Conservation (phyloP, 345 rosid species). For the Aurinia saxatilis region DNA sequence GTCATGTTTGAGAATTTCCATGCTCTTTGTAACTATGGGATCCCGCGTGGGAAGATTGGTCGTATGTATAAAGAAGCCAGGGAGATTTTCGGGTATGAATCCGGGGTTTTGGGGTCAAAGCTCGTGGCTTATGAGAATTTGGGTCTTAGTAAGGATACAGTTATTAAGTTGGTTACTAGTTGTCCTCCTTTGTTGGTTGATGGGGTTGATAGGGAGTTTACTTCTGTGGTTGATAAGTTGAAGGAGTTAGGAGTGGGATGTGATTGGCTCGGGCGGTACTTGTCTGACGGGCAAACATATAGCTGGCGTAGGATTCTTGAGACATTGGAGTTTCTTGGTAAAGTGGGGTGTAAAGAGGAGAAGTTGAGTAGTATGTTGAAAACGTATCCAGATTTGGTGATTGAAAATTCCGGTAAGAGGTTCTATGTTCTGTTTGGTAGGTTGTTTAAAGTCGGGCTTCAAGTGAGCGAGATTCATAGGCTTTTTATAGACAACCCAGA, state of each 20-base stretch:
- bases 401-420: constrained; percentile 60
- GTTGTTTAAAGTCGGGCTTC: constrained; percentile 55
- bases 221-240: constrained; percentile 44
- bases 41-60: constrained; percentile 66
- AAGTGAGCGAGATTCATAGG: constrained; percentile 34
- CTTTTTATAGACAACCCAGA: constrained; percentile 48
- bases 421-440: constrained; percentile 52
- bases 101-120: constrained; percentile 38
- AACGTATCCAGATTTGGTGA: constrained; percentile 43
- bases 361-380: constrained; percentile 38
- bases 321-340: constrained; percentile 56
- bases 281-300: constrained; percentile 36
- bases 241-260: constrained; percentile 39
- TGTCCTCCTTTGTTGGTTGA: constrained; percentile 53
- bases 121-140: constrained; percentile 51
- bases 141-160: constrained; percentile 45
- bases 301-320: constrained; percentile 58
- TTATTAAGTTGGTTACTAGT: constrained; percentile 51
- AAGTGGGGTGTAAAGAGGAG: constrained; percentile 47
- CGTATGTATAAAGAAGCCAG: constrained; percentile 56
- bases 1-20: constrained; percentile 60
- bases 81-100: constrained; percentile 44
- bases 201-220: constrained; percentile 41
- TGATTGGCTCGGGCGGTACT: constrained; percentile 41
- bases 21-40: constrained; percentile 54